Evolutionary conservation across 1,139 yeast species (phyloP), one percentile per base, ranked within the genome.

Genomic region (Debaryomyces fabryi): DNA sequence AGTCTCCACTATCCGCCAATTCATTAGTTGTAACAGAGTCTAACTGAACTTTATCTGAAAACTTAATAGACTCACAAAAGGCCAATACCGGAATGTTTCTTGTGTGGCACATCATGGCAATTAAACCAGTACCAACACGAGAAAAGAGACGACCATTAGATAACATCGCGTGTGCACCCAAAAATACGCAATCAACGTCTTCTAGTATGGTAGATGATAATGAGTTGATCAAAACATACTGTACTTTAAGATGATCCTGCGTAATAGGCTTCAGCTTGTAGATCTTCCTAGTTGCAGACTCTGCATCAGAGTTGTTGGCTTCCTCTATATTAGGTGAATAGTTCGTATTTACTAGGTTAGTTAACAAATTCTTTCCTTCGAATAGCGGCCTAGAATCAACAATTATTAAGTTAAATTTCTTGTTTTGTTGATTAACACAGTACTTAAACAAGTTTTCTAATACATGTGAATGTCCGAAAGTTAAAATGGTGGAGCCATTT

Each of bases 121-220:
- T 82, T 69, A 92, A 76, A 1, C 97, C 97, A 13, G 97, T 87
- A 15, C 99, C 99, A 15, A 91, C 97, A 53, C 99, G 80, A 1
- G 97, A 88, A 64, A 89, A 91, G 50, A 95, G 77, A 64, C 92
- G 83, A 1, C 99, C 99, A 63, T 95, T 95, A 12, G 97, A 90
- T 50, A 93, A 77, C 89, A 95, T 92, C 33, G 98, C 96, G 64
- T 93, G 98, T 0, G 99, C 99, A 9, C 99, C 99, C 38, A 95
- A 74, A 65, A 95, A 87, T 5, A 93, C 96, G 55, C 88, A 87
- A 58, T 93, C 95, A 24, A 93, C 95, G 47, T 74, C 78, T 56
- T 88, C 90, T 55, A 85, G 82, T 55, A 92, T 78, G 9, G 91
- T 86, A 10, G 95, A 83, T 4, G 93, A 82, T 44, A 95, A 75